Base-by-base conservation (phyloP, 2,329 filamentous ascomycete species). In the Penicillium sp. region DNA sequence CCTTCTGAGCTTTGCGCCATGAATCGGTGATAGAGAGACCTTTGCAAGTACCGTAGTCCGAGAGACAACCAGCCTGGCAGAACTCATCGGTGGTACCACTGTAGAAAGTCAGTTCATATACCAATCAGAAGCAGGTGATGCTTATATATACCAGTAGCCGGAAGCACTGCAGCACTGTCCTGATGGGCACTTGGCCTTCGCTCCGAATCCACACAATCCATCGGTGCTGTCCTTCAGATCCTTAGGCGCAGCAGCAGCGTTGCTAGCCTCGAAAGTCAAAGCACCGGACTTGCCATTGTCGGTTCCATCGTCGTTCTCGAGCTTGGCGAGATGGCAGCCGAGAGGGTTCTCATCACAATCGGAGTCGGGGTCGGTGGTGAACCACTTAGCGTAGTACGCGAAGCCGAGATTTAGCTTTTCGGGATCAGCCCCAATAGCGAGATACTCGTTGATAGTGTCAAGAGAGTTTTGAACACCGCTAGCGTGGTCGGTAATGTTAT, bases 351-450 rank as follows among this genome's bases (percentile, higher is more conserved):
- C 59, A 2, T 67, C 65, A 65, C 83, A 86, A 16, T 78, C 71
- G 44, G 68, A 78, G 0, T 77, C 70, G 6, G 81, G 75, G 49
- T 81, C 76, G 2, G 82, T 84, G 49, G 75, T 78, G 74, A 88
- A 89, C 74, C 81, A 90, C 68, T 89, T 90, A 46, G 83, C 82
- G 69, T 90, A 90, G 68, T 87, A 89, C 3, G 85, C 84, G 53
- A 90, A 82, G 0, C 87, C 87, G 3, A 89, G 77, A 60, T 87
- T 87, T 46, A 88, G 77, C 69, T 84, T 85, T 43, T 73, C 68
- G 0, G 82, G 69, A 0, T 79, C 71, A 1, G 84, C 80, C 2
- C 87, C 87, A 25, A 81, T 80, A 2, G 76, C 72, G 16, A 87
- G 70, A 69, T 90, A 90, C 38, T 79, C 79, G 50, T 85, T 76